Base-by-base conservation (phyloP, 305 asterid species). In the Fraxinus latifolia region DNA sequence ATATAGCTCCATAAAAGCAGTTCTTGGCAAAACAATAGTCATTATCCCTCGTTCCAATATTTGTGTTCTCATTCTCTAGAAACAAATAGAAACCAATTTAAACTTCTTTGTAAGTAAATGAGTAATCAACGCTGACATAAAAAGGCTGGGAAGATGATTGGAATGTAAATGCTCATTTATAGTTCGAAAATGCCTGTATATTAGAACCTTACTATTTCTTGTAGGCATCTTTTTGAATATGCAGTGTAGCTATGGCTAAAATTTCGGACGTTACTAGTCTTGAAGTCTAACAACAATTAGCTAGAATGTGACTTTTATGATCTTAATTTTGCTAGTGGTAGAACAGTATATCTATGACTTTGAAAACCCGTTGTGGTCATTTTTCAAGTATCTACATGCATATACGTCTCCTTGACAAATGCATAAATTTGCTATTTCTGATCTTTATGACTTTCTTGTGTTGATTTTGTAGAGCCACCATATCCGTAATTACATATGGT, bases 391-490 rank as follows among this genome's bases (percentile, higher is more conserved):
- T 53, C 8, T 53, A 7, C 32, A 19, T 5, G 32, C 70, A 60
- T 2, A 7, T 19, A 5, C 27, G 19, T 58, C 29, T 44, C 17
- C 17, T n/a, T 19, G 68, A 58, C 34, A 65, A 23, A 65, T 65
- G 34, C 6, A 65, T 65, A 65, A 25, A 65, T 25, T 65, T 67
- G 3, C 17, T 11, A 12, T 67, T 27, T 77, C 80, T 78, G 81
- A 74, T 8, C 65, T 23, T 68, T 9, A 76, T 72, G 79, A 77
- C 75, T 74, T 72, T 27, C 79, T 34, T 65, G 42, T 77, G 78
- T 82, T 77, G 76, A 85, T 77, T 86, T 67, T 85, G 88, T 68
- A 94, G 98, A 84, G 96, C 97, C 62, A 92, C 92, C 33, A 86
- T 94, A 83, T 89, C 98, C 25, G 78, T 93, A 81, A 85, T 94